Base-by-base conservation (phyloP, 2,329 filamentous ascomycete species). In the Sporothrix dimorphospora region DNA sequence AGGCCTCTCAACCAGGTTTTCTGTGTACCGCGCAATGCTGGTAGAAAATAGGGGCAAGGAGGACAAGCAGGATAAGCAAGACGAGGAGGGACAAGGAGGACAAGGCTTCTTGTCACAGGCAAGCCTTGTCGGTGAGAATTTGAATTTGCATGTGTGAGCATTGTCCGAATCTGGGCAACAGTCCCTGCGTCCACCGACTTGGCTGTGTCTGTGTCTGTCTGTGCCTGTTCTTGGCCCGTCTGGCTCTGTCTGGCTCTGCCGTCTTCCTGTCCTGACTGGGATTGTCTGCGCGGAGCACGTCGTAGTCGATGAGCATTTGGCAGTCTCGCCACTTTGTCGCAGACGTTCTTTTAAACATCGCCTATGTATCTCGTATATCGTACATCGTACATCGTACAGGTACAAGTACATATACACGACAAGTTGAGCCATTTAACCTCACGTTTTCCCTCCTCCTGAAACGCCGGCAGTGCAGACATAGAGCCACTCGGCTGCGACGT, bases 391-490 rank as follows among this genome's bases (percentile, higher is more conserved):
- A 47, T 2, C 14, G 42, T 14, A 45, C 53, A 53, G 12, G 49
- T 12, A 21, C 34, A 61, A 5, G 49, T 45, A 19, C n/a, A 47
- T 66, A 12, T 47, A 6, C n/a, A n/a, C n/a, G n/a, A n/a, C n/a
- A n/a, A n/a, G n/a, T n/a, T 66, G 61, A 19, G 61, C 40, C 38
- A 66, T 45, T 27, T 66, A 24, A 27, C 9, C 38, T 66, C 38
- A 40, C 40, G 34, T 38, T 47, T 27, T 66, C 40, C 21, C 61
- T 21, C 21, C n/a, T 47, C 21, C 40, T 51, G 63, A 67, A 51
- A 51, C 63, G 16, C 63, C 27, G 57, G 34, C 27, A 67, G 63
- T 49, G 63, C 63, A 67, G 27, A 51, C 14, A 38, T 21, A 67
- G 45, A 67, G 45, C 45, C 45, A 51, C 27, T 67, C 45, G 45